Evolutionary conservation across 805 yeast species (phyloP).

Genomic region (Candida pseudofarinosa): DNA sequence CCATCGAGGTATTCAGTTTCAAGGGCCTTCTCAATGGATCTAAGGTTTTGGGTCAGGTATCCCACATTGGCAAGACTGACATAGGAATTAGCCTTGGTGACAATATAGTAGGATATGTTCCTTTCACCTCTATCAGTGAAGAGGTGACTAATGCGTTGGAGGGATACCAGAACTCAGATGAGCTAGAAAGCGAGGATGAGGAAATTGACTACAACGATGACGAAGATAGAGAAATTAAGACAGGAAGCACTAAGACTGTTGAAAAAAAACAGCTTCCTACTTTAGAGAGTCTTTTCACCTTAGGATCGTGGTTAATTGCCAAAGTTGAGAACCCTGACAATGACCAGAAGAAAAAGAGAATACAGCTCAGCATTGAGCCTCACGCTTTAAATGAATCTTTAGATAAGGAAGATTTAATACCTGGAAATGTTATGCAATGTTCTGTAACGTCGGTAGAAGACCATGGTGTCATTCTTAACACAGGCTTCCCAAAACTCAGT

Average conservation of each 20-base stretch:
- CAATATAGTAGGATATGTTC: conserved; percentile 72
- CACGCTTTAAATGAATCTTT: conserved; percentile 59
- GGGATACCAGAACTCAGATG: conserved; percentile 42
- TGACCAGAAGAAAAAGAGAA: conserved; percentile 55
- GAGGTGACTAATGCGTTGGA: conserved; percentile 57
- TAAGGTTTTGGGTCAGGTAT: conserved; percentile 71
- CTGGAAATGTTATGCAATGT: conserved; percentile 69
- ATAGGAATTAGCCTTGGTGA: conserved; percentile 73
- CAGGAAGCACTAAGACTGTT: conserved; percentile 17
- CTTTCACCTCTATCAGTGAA: conserved; percentile 67
- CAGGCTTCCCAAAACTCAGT: conserved; percentile 53
- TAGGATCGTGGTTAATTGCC: conserved; percentile 89
- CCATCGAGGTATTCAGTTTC: conserved; percentile 60
- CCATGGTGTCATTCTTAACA: conserved; percentile 77
- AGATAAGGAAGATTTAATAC: conserved; percentile 58
- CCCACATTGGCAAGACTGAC: conserved; percentile 56
- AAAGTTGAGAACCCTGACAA: conserved; percentile 55
- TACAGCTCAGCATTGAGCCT: conserved; percentile 74
- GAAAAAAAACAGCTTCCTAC: conserved; percentile 49
- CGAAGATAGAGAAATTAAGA: conserved; percentile 14
- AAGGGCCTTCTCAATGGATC: conserved; percentile 68
- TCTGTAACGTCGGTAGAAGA: conserved; percentile 81
- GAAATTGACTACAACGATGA: conserved; percentile 20
- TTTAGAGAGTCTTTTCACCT: conserved; percentile 47
- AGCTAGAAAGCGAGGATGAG: conserved; percentile 30